Evolutionary conservation across 257 asterid genomes (phyloP).

Genomic region (Avicennia marina): DNA sequence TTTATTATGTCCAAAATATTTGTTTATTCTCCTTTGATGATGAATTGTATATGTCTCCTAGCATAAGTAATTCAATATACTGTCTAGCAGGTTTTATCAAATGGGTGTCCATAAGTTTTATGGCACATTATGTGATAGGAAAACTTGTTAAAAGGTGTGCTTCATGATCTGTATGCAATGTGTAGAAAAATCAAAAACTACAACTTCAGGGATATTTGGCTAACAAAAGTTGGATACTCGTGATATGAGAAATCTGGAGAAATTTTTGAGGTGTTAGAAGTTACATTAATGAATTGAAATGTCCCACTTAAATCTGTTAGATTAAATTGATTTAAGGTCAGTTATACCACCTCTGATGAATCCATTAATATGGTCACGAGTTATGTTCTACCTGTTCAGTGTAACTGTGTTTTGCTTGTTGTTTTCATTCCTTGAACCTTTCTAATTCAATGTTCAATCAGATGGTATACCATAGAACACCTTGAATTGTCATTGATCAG

Average conservation of each 20-base stretch:
- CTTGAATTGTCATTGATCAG: constrained; percentile 42
- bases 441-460: constrained; percentile 3
- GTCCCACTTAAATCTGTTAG: neutral
- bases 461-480: constrained; percentile 19
- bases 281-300: neutral
- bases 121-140: neutral
- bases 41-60: too few relatives aligned
- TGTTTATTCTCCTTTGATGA: too few relatives aligned
- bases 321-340: neutral
- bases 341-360: neutral
- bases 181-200: neutral
- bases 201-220: neutral
- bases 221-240: neutral
- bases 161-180: neutral
- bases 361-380: too few relatives aligned
- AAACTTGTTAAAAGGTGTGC: constrained; percentile 4
- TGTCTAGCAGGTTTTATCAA: neutral
- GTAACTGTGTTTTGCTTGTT: neutral
- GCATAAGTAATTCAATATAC: too few relatives aligned
- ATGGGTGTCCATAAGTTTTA: neutral
- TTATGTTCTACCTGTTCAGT: neutral
- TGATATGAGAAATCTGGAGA: neutral
- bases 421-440: constrained; percentile 5
- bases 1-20: too few relatives aligned
- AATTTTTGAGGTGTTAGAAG: too few relatives aligned